These are phyloP conservation scores for Trichophyton schoenleinii DNA, from an alignment of 2,329 filamentous ascomycete species.

Conservation along the genomic window DNA sequence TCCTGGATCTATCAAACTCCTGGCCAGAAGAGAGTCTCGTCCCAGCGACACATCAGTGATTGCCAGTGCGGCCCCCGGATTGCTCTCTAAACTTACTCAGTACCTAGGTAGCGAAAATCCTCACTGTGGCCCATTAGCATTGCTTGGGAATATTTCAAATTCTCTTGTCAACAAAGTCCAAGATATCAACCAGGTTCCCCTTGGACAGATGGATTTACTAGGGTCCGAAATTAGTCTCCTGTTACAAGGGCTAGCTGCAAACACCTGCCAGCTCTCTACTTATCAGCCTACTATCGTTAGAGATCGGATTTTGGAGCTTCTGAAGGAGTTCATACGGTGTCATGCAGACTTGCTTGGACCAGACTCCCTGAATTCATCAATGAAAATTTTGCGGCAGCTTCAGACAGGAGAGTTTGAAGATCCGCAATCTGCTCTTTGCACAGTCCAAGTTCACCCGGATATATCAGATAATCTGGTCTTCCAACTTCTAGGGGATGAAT, in stretches of 20 bases:
- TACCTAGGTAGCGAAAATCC: slow-evolving; percentile 24
- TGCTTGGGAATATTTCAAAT: slow-evolving; percentile 38
- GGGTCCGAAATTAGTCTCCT: slow-evolving; percentile 53
- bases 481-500: background rate
- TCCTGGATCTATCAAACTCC: slow-evolving; percentile 23
- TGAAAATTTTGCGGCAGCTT: slow-evolving; percentile 15
- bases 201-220: slow-evolving; percentile 50
- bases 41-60: slow-evolving; percentile 24
- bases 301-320: slow-evolving; percentile 31
- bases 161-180: slow-evolving; percentile 46
- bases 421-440: background rate
- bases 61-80: slow-evolving; percentile 22
- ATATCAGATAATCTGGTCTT: background rate
- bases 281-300: slow-evolving; percentile 42
- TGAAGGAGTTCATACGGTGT: slow-evolving; percentile 23
- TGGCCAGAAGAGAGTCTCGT: slow-evolving; percentile 27
- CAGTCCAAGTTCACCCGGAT: background rate
- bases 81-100: slow-evolving; percentile 26
- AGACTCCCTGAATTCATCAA: slow-evolving; percentile 17
- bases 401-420: background rate
- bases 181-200: slow-evolving; percentile 39
- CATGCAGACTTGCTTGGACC: slow-evolving; percentile 26
- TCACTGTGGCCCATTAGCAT: slow-evolving; percentile 30
- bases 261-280: slow-evolving; percentile 38
- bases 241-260: slow-evolving; percentile 42